phyloP scores from a whole-genome alignment of 176 grass and related monocot genomes.

The Hyparrhenia diplandra region DNA sequence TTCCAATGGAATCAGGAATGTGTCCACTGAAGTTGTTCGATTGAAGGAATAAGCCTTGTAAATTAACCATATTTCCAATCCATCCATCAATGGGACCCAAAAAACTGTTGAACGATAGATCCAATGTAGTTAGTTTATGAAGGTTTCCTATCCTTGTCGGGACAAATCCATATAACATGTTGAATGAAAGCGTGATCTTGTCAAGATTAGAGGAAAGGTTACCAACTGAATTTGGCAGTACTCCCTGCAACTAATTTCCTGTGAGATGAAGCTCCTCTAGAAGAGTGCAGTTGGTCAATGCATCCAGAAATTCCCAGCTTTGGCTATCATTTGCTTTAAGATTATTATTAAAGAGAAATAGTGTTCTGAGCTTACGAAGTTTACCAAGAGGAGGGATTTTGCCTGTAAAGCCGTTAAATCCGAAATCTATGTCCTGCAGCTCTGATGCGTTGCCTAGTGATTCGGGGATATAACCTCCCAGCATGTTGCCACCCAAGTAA shows the following conservation, averaged over 20 bases:
- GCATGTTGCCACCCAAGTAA: too few relatives aligned
- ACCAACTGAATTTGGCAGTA: conserved; percentile 21
- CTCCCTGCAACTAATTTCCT: conserved; percentile 32
- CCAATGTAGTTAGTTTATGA: neutral
- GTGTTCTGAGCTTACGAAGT: neutral
- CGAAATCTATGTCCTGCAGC: neutral
- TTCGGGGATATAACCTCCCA: neutral
- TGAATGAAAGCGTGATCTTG: neutral
- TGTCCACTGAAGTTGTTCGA: conserved; percentile 2
- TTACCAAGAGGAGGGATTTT: neutral
- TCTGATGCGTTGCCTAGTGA: neutral
- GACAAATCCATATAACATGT: conserved; percentile 28
- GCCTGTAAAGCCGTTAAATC: neutral
- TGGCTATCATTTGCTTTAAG: neutral
- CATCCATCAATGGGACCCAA: conserved; percentile 15
- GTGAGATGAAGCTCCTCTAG: neutral
- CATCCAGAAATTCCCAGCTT: neutral
- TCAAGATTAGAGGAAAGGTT: conserved; percentile 34
- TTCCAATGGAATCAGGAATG: conserved; percentile 39
- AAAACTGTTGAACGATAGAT: conserved; percentile 5
- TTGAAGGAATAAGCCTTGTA: conserved; percentile 10
- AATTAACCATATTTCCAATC: conserved; percentile 10
- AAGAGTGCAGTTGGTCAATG: neutral
- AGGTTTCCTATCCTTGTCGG: conserved; percentile 35
- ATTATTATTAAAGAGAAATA: neutral